Conservation (phyloP, 441 rosid genomes). For the Populus hybrid region DNA sequence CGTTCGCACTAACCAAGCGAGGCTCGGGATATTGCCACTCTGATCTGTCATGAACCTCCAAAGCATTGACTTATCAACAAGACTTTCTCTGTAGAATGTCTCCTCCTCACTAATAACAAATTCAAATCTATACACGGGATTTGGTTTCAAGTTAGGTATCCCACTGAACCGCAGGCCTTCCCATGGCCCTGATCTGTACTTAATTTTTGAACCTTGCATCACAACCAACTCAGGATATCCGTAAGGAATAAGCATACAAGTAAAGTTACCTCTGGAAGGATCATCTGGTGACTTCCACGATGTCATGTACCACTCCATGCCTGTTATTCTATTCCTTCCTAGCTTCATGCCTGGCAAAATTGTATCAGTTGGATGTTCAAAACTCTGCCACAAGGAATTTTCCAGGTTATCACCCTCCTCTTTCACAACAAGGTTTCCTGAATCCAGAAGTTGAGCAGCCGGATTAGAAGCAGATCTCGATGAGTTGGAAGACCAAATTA, state of each 20-base stretch:
- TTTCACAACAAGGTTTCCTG: too few relatives aligned
- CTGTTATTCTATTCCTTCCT: background rate
- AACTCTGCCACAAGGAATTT: too few relatives aligned
- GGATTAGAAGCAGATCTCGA: background rate
- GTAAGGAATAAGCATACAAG: background rate
- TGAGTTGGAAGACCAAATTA: background rate
- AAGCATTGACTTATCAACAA: background rate
- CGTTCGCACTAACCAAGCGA: background rate
- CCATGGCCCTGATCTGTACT: slow-evolving; percentile 7
- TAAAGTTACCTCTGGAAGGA: slow-evolving; percentile 3
- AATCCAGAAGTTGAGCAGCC: too few relatives aligned
- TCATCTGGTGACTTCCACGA: background rate
- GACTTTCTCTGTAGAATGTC: background rate
- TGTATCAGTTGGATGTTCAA: background rate
- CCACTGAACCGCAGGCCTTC: slow-evolving; percentile 2
- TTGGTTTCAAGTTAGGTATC: background rate
- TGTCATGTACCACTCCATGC: background rate
- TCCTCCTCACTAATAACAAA: background rate
- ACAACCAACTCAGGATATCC: background rate
- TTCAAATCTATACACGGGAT: background rate
- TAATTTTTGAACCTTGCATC: background rate
- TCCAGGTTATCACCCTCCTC: background rate
- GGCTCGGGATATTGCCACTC: slow-evolving; percentile 12
- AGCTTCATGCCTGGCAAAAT: background rate
- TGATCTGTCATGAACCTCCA: background rate